Evolutionary conservation across 2,329 filamentous ascomycete genomes (phyloP), one percentile per base, ranked within the genome.

Genomic region (Exophiala lecanii-corni): DNA sequence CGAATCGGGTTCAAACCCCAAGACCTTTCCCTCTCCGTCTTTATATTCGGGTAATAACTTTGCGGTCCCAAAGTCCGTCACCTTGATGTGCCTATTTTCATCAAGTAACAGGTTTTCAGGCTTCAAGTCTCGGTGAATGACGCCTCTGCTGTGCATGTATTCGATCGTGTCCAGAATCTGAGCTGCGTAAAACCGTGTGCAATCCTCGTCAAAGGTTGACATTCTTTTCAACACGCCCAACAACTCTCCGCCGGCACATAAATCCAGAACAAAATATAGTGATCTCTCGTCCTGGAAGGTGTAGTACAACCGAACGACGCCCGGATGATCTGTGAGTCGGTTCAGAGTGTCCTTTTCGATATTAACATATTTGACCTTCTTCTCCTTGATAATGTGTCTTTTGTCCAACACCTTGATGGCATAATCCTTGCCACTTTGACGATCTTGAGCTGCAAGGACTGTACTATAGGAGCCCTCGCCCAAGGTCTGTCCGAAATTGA

Each of bases 281-380:
- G 89, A 97, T 16, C 85, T 79, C 62, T 97, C 91, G 65, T 98
- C 92, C 64, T 98, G 92, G 60, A 98, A 98, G 2, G 92, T 98
- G 67, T 98, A 98, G 67, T 97, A 98, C 32, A 98, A 75, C 50
- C 92, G 85, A 44, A 98, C 89, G 47, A 98, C 91, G 15, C 92
- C 92, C 5, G 92, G 92, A 60, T 98, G 92, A 52, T 98, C 91
- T 3, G 91, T 97, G 45, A 98, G 73, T 51, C 92, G 82, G 62
- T 98, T 98, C 43, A 98, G 73, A 0, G 92, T 97, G 67, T 98
- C 91, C 70, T 96, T 96, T 67, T 98, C 92, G 58, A 98, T 98
- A 67, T 97, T 98, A 66, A 98, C 92, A 61, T 98, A 98, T 74
- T 98, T 98, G 60, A 98, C 94, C 75, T 98, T 98, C 68, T 95